Evolutionary conservation across 2,329 filamentous ascomycete species (phyloP), one percentile per base, ranked within the genome.

Genomic region (Alternaria infectoria): DNA sequence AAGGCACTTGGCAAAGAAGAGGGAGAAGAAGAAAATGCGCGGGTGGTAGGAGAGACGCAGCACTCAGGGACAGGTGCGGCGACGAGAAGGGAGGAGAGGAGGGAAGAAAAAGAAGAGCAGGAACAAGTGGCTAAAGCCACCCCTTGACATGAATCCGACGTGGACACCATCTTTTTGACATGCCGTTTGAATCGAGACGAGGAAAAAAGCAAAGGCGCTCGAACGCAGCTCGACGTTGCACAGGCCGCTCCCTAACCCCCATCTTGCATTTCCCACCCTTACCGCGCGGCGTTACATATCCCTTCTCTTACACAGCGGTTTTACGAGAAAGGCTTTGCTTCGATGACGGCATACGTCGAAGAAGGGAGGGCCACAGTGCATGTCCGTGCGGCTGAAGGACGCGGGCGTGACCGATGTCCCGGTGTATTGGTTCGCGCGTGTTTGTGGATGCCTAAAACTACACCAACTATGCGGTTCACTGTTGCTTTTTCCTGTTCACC

Each of bases 201-300:
- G 47, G 45, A 17, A 62, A 61, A 66, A 66, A 66, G 62, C 65
- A 66, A 65, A 59, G 44, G 40, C 65, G 6, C 44, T 60, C 55
- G 57, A 64, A 63, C 57, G 60, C 62, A 68, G 57, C 55, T 61
- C 58, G 45, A 55, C 30, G 57, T 64, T 61, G 59, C 64, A 67
- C 64, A 61, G 59, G 58, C 50, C 57, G 32, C 45, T 40, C 12
- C 19, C 57, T 28, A 32, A 50, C 54, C 61, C 61, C 54, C 40
- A 65, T 54, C 21, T n/a, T 45, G 25, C 49, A 60, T 62, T 43
- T 56, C 61, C 58, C 64, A 64, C 57, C 57, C 57, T 61, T 61
- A 64, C 64, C 57, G 49, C 49, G 21, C 21, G 51, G 59, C 57
- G 30, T 54, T 40, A 54, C 40, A 57, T 64, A 57, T 64, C 64